Conservation (phyloP, 1,139 yeast species). For the Kodamaea fungicola region DNA sequence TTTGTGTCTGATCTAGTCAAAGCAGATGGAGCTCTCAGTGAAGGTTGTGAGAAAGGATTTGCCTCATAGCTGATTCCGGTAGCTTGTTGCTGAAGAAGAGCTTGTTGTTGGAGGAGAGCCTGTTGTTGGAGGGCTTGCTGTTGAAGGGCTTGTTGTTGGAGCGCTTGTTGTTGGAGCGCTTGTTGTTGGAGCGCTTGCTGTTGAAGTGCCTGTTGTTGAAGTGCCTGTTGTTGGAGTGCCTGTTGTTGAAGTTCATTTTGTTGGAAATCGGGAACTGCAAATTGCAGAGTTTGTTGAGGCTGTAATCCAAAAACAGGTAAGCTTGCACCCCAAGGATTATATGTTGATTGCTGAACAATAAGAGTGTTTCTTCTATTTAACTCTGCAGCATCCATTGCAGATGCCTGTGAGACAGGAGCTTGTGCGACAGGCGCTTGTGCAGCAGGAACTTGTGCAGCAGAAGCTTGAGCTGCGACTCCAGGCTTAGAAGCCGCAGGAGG, state of each 20-base stretch:
- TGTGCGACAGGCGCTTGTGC: constrained; percentile 3
- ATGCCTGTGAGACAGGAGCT: constrained; percentile 4
- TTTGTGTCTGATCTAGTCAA: constrained; percentile 34
- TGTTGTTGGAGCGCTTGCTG: constrained; percentile 22
- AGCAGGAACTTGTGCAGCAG: constrained; percentile 3
- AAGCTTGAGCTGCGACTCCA: constrained; percentile 3
- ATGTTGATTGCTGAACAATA: constrained; percentile 41
- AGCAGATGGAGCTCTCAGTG: constrained; percentile 5
- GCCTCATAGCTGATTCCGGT: constrained; percentile 28
- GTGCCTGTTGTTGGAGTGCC: constrained; percentile 18
- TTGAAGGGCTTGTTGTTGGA: constrained; percentile 15
- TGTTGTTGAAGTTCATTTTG: constrained; percentile 10
- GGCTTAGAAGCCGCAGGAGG: neutral
- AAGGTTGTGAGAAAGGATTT: constrained; percentile 10
- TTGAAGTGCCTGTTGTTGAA: constrained; percentile 16
- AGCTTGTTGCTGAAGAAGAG: constrained; percentile 10
- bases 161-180: constrained; percentile 8
- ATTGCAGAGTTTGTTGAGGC: constrained; percentile 7
- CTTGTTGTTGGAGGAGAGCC: neutral
- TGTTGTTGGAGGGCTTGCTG: constrained; percentile 8
- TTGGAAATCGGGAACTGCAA: constrained; percentile 4
- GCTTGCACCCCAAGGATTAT: constrained; percentile 41
- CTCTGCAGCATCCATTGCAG: constrained; percentile 7
- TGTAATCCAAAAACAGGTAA: constrained; percentile 11
- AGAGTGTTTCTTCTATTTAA: constrained; percentile 27